These are phyloP conservation scores for Fraxinus baroniana DNA, from an alignment of 305 asterid species.

Conservation along the genomic window DNA sequence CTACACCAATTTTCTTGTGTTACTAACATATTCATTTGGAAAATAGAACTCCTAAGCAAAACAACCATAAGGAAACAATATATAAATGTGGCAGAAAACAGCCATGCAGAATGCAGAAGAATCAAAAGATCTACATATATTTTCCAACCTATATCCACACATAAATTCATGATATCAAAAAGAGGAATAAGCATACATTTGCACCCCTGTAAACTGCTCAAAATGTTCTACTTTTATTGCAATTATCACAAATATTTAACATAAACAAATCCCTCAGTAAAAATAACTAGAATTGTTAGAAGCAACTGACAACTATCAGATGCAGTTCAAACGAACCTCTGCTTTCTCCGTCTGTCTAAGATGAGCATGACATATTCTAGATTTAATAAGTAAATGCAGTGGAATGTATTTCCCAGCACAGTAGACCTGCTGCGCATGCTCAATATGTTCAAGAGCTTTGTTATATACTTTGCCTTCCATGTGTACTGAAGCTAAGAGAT, in stretches of 20 bases:
- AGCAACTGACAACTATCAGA: slow-evolving; percentile 7
- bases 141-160: slow-evolving; percentile 4
- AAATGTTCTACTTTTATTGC: background rate
- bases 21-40: background rate
- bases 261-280: background rate
- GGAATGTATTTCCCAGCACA: slow-evolving; percentile 46
- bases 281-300: slow-evolving; percentile 2
- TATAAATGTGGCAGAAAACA: background rate
- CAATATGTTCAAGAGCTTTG: slow-evolving; percentile 64
- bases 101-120: background rate
- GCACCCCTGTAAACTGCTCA: background rate
- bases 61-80: background rate
- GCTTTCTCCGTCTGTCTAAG: slow-evolving; percentile 60
- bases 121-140: background rate
- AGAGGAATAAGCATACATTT: background rate
- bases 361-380: slow-evolving; percentile 66
- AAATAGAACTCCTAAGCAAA: background rate
- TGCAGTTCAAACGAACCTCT: slow-evolving; percentile 38
- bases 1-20: background rate
- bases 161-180: background rate
- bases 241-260: background rate
- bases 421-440: slow-evolving; percentile 37
- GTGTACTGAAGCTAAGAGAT: slow-evolving; percentile 53
- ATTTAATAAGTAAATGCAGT: slow-evolving; percentile 42
- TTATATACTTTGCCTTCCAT: slow-evolving; percentile 51